Evolutionary conservation across 2,329 filamentous ascomycete genomes (phyloP), one percentile per base, ranked within the genome.

Genomic region (Colletotrichum acutatum): DNA sequence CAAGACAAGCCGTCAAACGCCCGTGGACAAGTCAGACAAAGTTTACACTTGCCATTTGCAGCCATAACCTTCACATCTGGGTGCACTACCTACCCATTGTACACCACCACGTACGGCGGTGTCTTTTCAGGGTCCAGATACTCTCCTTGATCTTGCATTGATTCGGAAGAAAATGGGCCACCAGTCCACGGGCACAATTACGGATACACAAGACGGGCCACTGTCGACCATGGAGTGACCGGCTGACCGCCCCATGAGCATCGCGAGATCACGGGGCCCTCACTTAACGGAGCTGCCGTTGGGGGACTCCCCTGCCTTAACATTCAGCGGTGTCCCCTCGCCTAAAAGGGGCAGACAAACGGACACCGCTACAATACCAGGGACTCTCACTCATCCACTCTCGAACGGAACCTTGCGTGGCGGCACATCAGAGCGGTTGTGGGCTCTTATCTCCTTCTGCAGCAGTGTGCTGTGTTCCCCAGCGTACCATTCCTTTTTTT

Each of bases 111-210:
- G 24, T 28, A 34, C 56, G 56, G 68, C 57, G 26, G 56, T 32
- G 46, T 49, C 63, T 12, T 64, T 64, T 69, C 70, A 69, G 70
- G 70, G 66, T 56, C 66, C 66, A 60, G n/a, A 54, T 56, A 30
- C 66, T 49, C 42, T 34, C 42, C 11, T 64, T 24, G 30, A 59
- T 54, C 42, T 59, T 70, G 66, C 66, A 72, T 60, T 64, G 28
- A 59, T 52, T 52, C 16, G 34, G 56, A 52, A 64, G 42, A 46
- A 59, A 64, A 69, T 46, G 30, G 16, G 24, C 54, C 46, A 54
- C 66, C 30, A 22, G 7, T 3, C 19, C 24, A 14, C 16, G n/a
- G 26, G 34, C 22, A 14, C 1, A 49, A n/a, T 19, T 11, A 34
- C 32, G 32, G 32, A 34, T 34, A 58, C 53, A 54, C 37, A 28